Percentiles rank a stretch among this genome's conserved stretches.
These are phyloP conservation scores for Sonneratia caseolaris DNA, from an alignment of 345 rosid genomes.

Conservation along the genomic window DNA sequence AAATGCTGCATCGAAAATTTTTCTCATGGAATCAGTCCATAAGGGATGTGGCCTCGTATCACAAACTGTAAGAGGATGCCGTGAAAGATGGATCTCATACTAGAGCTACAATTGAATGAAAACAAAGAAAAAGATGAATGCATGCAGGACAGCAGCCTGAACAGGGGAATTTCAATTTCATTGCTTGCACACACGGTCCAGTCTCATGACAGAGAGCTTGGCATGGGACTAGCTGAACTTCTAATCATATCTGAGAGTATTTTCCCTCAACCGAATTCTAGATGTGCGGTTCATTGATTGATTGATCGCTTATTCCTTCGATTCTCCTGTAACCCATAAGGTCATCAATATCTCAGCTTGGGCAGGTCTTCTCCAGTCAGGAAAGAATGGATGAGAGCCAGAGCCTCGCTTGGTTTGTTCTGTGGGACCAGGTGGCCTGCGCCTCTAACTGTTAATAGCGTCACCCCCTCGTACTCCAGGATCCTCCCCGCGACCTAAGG, in stretches of 20 bases:
- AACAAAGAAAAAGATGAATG: not conserved
- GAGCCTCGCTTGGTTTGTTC: slow-evolving; percentile 45
- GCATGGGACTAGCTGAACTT: not conserved
- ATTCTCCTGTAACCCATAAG: too few species aligned
- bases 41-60: too few species aligned
- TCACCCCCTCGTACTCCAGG: slow-evolving; percentile 43
- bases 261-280: not conserved
- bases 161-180: not conserved
- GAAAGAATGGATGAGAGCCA: slow-evolving; percentile 38
- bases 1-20: too few species aligned
- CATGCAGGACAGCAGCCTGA: not conserved
- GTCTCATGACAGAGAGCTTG: not conserved
- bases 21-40: too few species aligned
- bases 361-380: slow-evolving; percentile 17
- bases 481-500: slow-evolving; percentile 56
- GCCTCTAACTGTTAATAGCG: slow-evolving; percentile 48
- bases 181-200: not conserved
- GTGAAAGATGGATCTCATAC: too few species aligned
- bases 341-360: slow-evolving; percentile 5
- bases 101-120: too few species aligned
- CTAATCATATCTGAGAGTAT: not conserved
- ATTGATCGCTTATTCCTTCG: not conserved
- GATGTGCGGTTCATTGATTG: not conserved
- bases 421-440: slow-evolving; percentile 62
- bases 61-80: too few species aligned